Percentiles rank a stretch among this genome's conserved stretches.
Evolutionary conservation across 495 filamentous ascomycete species (phyloP).

Genomic region (Annulohypoxylon maeteangense): DNA sequence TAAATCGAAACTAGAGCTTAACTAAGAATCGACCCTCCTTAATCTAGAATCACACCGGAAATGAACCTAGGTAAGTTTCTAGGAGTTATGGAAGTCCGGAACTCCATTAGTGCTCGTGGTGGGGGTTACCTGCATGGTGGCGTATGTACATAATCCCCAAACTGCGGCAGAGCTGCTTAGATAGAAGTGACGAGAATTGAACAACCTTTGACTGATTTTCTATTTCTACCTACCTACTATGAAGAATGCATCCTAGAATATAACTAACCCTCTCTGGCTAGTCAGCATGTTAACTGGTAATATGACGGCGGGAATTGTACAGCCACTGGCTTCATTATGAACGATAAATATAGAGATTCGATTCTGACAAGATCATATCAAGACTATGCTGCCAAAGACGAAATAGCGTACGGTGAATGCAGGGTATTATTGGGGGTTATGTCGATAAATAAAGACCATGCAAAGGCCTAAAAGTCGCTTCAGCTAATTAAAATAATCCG

Average conservation of each 20-base stretch:
- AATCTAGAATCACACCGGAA: too few relatives aligned
- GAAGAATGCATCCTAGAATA: background rate
- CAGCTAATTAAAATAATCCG: constrained; percentile 12
- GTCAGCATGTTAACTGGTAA: background rate
- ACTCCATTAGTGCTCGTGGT: background rate
- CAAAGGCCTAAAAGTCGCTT: constrained; percentile 9
- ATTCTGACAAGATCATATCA: background rate
- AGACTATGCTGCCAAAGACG: background rate
- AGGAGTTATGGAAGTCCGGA: too few relatives aligned
- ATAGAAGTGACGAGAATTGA: background rate
- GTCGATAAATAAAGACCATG: constrained; percentile 10
- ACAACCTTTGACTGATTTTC: background rate
- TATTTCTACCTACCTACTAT: background rate
- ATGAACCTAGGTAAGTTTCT: too few relatives aligned
- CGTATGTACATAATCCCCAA: background rate
- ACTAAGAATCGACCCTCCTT: background rate
- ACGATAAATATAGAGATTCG: background rate
- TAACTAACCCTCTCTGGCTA: background rate
- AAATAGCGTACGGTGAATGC: background rate
- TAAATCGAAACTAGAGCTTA: background rate
- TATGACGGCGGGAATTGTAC: background rate
- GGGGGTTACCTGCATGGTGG: background rate
- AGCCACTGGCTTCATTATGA: background rate
- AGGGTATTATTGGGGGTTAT: constrained; percentile 29
- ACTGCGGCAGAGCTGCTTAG: background rate